Base-by-base conservation (phyloP, 2,329 filamentous ascomycete genomes). In the Microdochium paspali region DNA sequence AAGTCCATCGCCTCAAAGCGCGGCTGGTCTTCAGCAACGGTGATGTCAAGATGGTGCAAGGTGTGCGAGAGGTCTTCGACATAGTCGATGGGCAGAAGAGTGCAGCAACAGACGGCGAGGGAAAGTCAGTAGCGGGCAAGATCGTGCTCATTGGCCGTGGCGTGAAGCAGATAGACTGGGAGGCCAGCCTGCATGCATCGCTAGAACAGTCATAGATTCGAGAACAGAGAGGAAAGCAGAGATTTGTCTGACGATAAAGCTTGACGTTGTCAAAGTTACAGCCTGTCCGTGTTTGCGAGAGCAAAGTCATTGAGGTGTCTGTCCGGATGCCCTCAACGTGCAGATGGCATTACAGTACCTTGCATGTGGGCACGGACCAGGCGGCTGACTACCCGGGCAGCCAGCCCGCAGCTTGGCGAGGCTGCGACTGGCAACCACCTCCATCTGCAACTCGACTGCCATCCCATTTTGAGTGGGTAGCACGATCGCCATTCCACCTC, bases 11-110 rank as follows among this genome's bases (percentile, higher is more conserved):
- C 12, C 71, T 89, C 30, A 98, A 98, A 63, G 91, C 90, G 1
- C 80, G 88, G 2, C 65, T 97, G 6, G 70, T 78, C 0, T 70
- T 91, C 18, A 59, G 68, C 0, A 73, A 83, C 47, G 88, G 87
- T 1, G 69, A 72, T 0, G 69, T 81, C 40, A 87, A 88, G 61
- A 80, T 97, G 53, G 74, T 97, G 7, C 93, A 98, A 64, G 93
- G 90, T 2, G 93, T 98, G 1, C 73, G 91, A 46, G 91, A 96
- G 57, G 78, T 97, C 15, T 98, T 97, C 63, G 93, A 98, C 58
- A 85, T 97, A 23, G 79, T 88, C 23, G 89, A 95, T 54, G 70
- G 63, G 10, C 63, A 59, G 46, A 54, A 50, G 47, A 52, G 44
- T n/a, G n/a, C n/a, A n/a, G n/a, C n/a, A n/a, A n/a, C n/a, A n/a